Percentiles rank a stretch among this genome's conserved stretches.
Conservation (phyloP, 2,329 filamentous ascomycete species). For the Dothiorella sarmentorum region DNA sequence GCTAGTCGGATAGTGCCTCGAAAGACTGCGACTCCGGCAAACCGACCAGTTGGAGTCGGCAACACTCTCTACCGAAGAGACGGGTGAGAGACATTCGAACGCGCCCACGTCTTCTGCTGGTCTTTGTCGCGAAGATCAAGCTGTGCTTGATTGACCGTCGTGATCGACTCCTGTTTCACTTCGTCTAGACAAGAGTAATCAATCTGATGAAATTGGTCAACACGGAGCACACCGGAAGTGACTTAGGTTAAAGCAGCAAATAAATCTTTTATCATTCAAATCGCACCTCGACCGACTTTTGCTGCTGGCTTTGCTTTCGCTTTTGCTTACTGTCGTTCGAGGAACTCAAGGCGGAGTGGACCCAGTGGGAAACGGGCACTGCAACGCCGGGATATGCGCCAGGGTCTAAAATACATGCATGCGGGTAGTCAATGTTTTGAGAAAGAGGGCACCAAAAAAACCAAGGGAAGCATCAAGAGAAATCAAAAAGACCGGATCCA, state of each 20-base stretch:
- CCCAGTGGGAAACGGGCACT: conserved; percentile 3
- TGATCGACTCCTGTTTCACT: conserved; percentile 15
- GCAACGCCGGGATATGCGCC: conserved; percentile 9
- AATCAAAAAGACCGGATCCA: conserved; percentile 12
- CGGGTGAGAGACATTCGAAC: background rate
- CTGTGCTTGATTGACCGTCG: conserved; percentile 6
- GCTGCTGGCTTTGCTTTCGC: background rate
- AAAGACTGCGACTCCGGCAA: background rate
- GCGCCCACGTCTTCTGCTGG: background rate
- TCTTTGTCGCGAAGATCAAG: background rate
- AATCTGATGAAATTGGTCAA: conserved; percentile 7
- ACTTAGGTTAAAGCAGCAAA: conserved; percentile 1
- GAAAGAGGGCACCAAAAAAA: conserved; percentile 7
- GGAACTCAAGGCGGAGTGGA: background rate
- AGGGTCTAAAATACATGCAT: conserved; percentile 18
- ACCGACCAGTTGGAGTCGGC: background rate
- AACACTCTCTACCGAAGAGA: background rate
- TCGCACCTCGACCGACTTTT: background rate
- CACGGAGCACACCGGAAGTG: background rate
- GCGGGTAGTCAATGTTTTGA: conserved; percentile 17
- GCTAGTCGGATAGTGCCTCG: background rate
- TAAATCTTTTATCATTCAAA: conserved; percentile 9
- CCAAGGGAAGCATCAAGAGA: conserved; percentile 12
- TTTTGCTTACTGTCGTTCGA: conserved; percentile 5
- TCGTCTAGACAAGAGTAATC: background rate